Evolutionary conservation across 2,329 filamentous ascomycete genomes (phyloP).

Genomic region (Hypoxylon sp.): DNA sequence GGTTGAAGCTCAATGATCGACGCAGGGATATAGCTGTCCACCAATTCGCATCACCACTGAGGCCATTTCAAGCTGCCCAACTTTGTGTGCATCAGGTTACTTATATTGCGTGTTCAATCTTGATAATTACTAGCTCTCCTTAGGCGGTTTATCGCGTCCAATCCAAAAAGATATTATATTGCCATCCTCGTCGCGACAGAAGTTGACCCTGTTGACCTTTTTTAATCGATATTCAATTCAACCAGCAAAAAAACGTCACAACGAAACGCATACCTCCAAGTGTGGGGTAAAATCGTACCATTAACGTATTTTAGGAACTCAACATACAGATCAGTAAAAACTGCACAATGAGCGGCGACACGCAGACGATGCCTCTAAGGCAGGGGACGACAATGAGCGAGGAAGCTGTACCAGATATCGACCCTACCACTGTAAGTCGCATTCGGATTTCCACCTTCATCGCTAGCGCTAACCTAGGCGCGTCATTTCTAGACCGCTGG

Average conservation of each 20-base stretch:
- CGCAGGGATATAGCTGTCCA: conserved; percentile 43
- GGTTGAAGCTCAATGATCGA: conserved; percentile 44
- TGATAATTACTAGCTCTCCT: conserved; percentile 19
- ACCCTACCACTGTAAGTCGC: conserved; percentile 69
- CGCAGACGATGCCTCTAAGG: conserved; percentile 61
- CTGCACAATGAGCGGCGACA: conserved; percentile 53
- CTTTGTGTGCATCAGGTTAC: conserved; percentile 28
- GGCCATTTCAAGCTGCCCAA: conserved; percentile 18
- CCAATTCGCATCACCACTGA: conserved; percentile 30
- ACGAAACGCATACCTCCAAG: conserved; percentile 6
- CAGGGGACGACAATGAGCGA: conserved; percentile 66
- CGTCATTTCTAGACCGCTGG: conserved; percentile 72
- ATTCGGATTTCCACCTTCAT: conserved; percentile 11
- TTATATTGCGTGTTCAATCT: conserved; percentile 30
- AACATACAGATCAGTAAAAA: conserved; percentile 7
- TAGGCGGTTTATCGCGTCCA: not conserved
- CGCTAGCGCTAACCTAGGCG: conserved; percentile 23
- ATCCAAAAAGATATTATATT: conserved; percentile 14
- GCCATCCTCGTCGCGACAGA: conserved; percentile 1
- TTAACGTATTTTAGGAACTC: conserved; percentile 12
- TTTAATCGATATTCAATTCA: conserved; percentile 12
- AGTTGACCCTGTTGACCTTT: not conserved
- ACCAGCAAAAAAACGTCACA: conserved; percentile 6
- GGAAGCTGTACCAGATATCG: conserved; percentile 71
- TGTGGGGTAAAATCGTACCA: conserved; percentile 21